These are phyloP conservation scores for Paecilomyces niveus DNA, from an alignment of 2,329 filamentous ascomycete species.

Conservation along the genomic window DNA sequence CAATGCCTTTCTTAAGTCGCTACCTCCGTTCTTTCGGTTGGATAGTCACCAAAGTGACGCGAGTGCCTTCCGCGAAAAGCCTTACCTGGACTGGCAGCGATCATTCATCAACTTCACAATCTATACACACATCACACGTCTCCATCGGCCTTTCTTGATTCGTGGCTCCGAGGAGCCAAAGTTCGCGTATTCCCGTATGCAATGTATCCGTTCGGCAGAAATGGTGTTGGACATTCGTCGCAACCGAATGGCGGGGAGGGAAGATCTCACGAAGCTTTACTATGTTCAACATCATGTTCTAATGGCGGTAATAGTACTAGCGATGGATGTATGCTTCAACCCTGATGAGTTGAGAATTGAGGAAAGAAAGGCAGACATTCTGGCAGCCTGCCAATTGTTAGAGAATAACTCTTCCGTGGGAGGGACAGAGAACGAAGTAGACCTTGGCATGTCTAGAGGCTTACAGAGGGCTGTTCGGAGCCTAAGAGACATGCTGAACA, in stretches of 20 bases:
- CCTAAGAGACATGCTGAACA: not conserved
- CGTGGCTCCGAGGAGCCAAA: not conserved
- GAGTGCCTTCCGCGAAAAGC: not conserved
- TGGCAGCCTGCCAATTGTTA: not conserved
- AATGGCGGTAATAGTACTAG: not conserved
- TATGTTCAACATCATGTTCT: not conserved
- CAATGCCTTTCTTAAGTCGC: not conserved
- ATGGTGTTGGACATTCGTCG: not conserved
- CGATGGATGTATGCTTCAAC: not conserved
- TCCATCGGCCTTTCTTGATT: not conserved
- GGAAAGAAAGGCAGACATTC: not conserved
- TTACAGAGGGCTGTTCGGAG: not conserved
- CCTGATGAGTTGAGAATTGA: not conserved
- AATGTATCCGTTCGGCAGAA: not conserved
- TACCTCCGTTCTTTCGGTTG: not conserved
- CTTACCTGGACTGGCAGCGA: not conserved
- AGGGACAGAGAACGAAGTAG: not conserved
- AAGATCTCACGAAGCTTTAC: not conserved
- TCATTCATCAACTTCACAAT: not conserved
- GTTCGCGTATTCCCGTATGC: not conserved
- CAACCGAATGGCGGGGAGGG: not conserved
- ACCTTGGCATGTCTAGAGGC: not conserved
- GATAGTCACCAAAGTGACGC: not conserved
- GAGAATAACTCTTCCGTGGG: not conserved
- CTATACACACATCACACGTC: not conserved